Conservation (phyloP, 345 rosid genomes). For the Excoecaria agallocha region DNA sequence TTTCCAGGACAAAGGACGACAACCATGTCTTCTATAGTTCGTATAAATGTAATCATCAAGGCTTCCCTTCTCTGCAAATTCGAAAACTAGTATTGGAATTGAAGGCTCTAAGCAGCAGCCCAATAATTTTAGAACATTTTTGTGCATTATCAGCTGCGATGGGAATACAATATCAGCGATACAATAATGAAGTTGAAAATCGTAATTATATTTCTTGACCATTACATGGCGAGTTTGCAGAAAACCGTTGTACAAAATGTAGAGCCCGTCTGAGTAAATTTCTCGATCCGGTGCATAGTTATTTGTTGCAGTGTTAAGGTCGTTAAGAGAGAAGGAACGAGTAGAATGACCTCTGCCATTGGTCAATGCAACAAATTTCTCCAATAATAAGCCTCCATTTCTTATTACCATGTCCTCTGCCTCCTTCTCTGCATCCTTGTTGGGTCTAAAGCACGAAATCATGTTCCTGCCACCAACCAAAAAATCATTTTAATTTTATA, state of each 20-base stretch:
- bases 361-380: not conserved
- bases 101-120: conserved; percentile 1
- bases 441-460: not conserved
- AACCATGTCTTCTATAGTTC: not conserved
- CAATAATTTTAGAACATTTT: not conserved
- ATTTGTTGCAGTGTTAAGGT: not conserved
- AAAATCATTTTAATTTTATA: too few relatives aligned
- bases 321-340: not conserved
- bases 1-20: not conserved
- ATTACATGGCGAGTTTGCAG: not conserved
- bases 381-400: not conserved
- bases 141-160: conserved; percentile 2
- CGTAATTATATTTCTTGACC: not conserved
- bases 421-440: not conserved
- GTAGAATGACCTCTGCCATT: conserved; percentile 17
- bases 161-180: not conserved
- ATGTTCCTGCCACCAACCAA: not conserved
- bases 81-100: conserved; percentile 1
- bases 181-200: not conserved
- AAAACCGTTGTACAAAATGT: not conserved
- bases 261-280: not conserved
- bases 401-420: not conserved
- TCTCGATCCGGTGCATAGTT: not conserved
- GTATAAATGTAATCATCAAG: not conserved
- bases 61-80: not conserved